A percentile compares a stretch with the other conserved stretches of the same genome.
These are phyloP conservation scores for Barbatosphaeria neglecta DNA, from an alignment of 495 filamentous ascomycete genomes.

Conservation along the genomic window DNA sequence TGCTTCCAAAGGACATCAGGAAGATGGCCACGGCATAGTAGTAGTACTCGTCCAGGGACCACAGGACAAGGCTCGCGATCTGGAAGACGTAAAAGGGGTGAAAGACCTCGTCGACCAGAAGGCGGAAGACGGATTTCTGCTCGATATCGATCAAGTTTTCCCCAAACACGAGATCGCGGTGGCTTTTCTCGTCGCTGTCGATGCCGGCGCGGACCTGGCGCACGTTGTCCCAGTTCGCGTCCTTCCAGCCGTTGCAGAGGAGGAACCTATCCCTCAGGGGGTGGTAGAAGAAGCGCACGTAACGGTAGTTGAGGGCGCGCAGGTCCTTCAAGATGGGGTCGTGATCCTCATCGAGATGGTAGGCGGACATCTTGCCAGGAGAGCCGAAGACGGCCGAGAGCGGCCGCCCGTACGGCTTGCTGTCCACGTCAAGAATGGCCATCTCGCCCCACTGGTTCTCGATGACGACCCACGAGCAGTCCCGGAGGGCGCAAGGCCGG, in stretches of 20 bases:
- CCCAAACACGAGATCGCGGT: conserved; percentile 77
- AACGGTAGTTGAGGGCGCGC: conserved; percentile 76
- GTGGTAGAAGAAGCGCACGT: conserved; percentile 87
- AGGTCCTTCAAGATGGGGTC: conserved; percentile 68
- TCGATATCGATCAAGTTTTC: conserved; percentile 82
- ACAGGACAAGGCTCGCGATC: conserved; percentile 84
- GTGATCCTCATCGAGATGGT: conserved; percentile 64
- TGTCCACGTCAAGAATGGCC: conserved; percentile 52
- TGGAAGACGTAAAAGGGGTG: conserved; percentile 99
- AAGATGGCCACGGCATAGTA: conserved; percentile 97
- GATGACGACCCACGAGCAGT: conserved; percentile 82
- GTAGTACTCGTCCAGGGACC: conserved; percentile 93
- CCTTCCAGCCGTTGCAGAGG: conserved; percentile 81
- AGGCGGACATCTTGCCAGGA: conserved; percentile 41
- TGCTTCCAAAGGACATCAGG: conserved; percentile 84
- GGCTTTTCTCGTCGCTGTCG: conserved; percentile 78
- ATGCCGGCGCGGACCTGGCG: conserved; percentile 69
- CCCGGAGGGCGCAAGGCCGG: conserved; percentile 48
- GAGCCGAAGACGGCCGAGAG: conserved; percentile 80
- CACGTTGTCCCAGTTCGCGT: conserved; percentile 74
- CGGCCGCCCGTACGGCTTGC: conserved; percentile 60
- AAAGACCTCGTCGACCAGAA: conserved; percentile 88
- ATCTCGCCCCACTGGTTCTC: conserved; percentile 98
- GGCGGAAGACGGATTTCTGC: conserved; percentile 67
- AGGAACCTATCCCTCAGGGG: conserved; percentile 79